These are phyloP conservation scores for Phytophthora ohioensis DNA, from an alignment of 352 stramenopile genomes.

Conservation along the genomic window DNA sequence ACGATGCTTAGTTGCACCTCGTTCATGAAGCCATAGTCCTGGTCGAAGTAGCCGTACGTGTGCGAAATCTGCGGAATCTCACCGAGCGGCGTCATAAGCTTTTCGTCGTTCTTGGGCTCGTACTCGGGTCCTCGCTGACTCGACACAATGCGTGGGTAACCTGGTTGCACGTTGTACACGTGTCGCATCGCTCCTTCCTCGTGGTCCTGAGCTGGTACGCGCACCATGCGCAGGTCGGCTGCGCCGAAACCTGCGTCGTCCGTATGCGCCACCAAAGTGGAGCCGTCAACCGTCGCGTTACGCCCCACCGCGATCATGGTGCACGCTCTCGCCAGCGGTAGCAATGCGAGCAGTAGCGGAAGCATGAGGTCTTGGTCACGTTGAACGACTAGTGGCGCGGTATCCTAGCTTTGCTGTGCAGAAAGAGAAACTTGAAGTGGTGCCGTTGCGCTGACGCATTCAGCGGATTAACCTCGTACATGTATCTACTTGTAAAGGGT, in stretches of 20 bases:
- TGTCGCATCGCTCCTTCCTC: constrained; percentile 47
- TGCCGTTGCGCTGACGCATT: neutral
- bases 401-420: neutral
- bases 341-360: constrained; percentile 23
- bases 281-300: constrained; percentile 84
- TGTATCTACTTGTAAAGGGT: too few species aligned
- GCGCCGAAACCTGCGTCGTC: constrained; percentile 84
- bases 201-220: constrained; percentile 90
- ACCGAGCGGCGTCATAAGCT: constrained; percentile 73
- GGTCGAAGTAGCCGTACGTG: constrained; percentile 95
- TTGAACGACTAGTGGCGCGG: neutral
- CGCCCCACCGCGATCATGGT: constrained; percentile 91
- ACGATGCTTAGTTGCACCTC: constrained; percentile 94
- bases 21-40: constrained; percentile 96
- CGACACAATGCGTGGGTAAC: constrained; percentile 79
- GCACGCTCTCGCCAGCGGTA: constrained; percentile 52
- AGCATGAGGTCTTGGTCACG: neutral
- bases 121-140: constrained; percentile 81
- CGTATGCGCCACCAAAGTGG: constrained; percentile 91
- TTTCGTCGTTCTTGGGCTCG: constrained; percentile 42
- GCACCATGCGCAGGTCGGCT: constrained; percentile 92
- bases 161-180: constrained; percentile 75
- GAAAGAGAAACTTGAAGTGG: constrained; percentile 35
- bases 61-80: constrained; percentile 90
- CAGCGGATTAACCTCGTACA: neutral